Percentiles rank a stretch among this genome's conserved stretches.
phyloP scores from a whole-genome alignment of 2,329 filamentous ascomycete genomes.

The Fusarium anguioides region DNA sequence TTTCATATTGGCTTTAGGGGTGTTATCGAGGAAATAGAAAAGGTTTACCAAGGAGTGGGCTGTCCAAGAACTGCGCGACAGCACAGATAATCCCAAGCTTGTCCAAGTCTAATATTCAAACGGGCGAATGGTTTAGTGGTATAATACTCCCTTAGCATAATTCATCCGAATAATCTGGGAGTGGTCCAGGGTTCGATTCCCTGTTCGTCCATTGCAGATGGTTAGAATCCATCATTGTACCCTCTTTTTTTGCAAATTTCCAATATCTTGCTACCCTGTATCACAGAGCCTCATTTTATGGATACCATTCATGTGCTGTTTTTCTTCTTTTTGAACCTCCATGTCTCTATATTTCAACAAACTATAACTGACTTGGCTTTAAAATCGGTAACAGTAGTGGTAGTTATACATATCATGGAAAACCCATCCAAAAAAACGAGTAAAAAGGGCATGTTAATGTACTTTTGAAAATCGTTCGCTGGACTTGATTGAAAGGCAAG shows the following conservation, averaged over 20 bases:
- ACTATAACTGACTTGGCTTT: no score
- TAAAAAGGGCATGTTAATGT: no score
- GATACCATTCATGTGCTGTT: neutral
- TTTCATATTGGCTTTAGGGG: neutral
- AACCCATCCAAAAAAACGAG: no score
- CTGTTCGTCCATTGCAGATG: constrained; percentile 45
- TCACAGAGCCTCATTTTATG: neutral
- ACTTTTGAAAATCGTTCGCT: no score
- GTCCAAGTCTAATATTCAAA: neutral
- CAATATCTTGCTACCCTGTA: neutral
- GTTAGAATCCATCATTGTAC: constrained; percentile 32
- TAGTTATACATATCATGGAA: no score
- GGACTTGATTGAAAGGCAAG: no score
- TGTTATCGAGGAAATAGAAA: neutral
- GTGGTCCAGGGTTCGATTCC: constrained; percentile 50
- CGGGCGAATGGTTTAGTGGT: constrained; percentile 49
- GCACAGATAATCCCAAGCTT: neutral
- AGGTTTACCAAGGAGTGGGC: neutral
- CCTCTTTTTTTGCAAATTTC: constrained; percentile 31
- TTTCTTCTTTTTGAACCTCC: no score
- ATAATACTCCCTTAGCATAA: constrained; percentile 49
- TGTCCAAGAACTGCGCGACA: neutral
- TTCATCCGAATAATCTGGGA: constrained; percentile 40
- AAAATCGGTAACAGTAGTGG: no score
- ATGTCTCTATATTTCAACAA: no score